These are phyloP conservation scores for Aspergillus sp. DNA, from an alignment of 2,329 filamentous ascomycete genomes.

Conservation along the genomic window DNA sequence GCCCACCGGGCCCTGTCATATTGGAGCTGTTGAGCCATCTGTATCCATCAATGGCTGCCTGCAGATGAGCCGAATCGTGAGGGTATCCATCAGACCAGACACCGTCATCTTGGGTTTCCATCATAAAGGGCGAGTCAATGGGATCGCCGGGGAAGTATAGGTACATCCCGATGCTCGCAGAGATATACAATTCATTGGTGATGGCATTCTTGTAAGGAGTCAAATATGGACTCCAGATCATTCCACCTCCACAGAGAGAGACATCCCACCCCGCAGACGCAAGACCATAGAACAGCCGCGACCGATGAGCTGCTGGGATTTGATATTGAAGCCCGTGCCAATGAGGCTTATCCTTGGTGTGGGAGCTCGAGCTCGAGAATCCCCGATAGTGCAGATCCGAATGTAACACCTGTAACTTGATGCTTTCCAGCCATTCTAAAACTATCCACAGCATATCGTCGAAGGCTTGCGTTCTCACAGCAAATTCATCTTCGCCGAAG, in stretches of 20 bases:
- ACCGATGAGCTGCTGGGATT: conserved; percentile 75
- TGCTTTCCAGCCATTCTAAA: conserved; percentile 81
- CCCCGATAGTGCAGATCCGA: conserved; percentile 58
- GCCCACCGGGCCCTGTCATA: conserved; percentile 73
- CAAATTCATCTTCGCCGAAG: conserved; percentile 79
- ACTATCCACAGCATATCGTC: conserved; percentile 97
- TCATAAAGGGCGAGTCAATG: conserved; percentile 67
- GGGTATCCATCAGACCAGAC: conserved; percentile 33
- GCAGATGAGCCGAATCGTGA: conserved; percentile 65
- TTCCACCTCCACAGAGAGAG: conserved; percentile 77
- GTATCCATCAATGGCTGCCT: conserved; percentile 75
- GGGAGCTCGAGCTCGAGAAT: conserved; percentile 5
- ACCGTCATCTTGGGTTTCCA: conserved; percentile 20
- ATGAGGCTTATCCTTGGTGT: conserved; percentile 19
- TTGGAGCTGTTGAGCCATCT: conserved; percentile 74
- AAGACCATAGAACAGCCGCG: conserved; percentile 81
- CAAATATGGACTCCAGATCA: conserved; percentile 83
- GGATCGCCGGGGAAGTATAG: conserved; percentile 79
- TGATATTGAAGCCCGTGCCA: conserved; percentile 81
- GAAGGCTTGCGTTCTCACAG: conserved; percentile 74
- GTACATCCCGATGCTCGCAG: conserved; percentile 86
- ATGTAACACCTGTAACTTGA: conserved; percentile 74
- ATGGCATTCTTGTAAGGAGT: conserved; percentile 93
- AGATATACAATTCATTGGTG: conserved; percentile 86
- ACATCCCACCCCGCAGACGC: conserved; percentile 79